phyloP scores from a whole-genome alignment of 2,329 filamentous ascomycete species.

The Fusarium proliferatum region DNA sequence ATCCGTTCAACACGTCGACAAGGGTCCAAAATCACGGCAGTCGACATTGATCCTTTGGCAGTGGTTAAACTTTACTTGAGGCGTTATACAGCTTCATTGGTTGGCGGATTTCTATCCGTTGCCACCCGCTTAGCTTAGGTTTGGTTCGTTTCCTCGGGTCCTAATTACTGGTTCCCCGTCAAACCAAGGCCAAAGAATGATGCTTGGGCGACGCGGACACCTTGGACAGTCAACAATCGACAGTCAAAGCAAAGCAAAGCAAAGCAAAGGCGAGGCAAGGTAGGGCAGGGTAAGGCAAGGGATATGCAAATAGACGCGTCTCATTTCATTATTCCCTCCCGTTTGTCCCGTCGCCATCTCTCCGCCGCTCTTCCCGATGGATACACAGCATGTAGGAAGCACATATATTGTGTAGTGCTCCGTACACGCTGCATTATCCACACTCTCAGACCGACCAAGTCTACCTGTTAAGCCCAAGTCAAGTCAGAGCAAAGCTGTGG shows the following conservation, averaged over 20 bases:
- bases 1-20: background rate
- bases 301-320: constrained; percentile 18
- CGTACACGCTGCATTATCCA: background rate
- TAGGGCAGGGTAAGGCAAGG: background rate
- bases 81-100: constrained; percentile 2
- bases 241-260: constrained; percentile 1
- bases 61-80: constrained; percentile 14
- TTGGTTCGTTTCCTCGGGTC: constrained; percentile 12
- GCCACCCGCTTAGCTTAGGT: constrained; percentile 7
- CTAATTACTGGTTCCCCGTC: constrained; percentile 16
- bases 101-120: constrained; percentile 1
- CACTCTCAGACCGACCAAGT: background rate
- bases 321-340: background rate
- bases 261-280: background rate
- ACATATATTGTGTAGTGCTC: background rate
- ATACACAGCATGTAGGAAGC: constrained; percentile 1
- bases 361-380: constrained; percentile 7
- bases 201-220: background rate
- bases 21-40: constrained; percentile 3
- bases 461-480: background rate
- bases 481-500: background rate
- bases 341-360: background rate
- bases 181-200: constrained; percentile 5
- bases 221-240: background rate
- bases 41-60: constrained; percentile 12